A percentile compares a stretch with the other conserved stretches of the same genome.
phyloP scores from a whole-genome alignment of 1,284 basidiomycete species.

The Cryptococcus sp. region DNA sequence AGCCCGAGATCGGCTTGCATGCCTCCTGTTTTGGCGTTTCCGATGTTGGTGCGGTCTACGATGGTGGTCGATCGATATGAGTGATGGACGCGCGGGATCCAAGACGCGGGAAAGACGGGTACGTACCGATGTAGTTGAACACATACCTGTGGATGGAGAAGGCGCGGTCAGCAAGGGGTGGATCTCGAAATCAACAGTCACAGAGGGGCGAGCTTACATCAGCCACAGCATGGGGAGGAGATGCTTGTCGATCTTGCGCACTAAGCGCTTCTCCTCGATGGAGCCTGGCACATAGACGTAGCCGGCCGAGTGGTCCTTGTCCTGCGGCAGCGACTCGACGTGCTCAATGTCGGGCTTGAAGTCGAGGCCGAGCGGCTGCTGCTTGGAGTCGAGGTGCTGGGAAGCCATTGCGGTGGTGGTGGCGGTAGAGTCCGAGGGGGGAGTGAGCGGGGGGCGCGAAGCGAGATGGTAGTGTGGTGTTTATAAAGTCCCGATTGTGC shows the following conservation, averaged over 20 bases:
- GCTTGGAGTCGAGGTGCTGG: not conserved
- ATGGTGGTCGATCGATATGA: constrained; percentile 4
- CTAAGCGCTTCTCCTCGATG: constrained; percentile 42
- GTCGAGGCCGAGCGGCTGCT: not conserved
- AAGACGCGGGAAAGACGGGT: not conserved
- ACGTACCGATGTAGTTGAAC: constrained; percentile 16
- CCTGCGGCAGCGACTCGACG: constrained; percentile 3
- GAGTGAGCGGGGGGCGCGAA: not conserved
- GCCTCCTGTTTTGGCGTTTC: constrained; percentile 50
- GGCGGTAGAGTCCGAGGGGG: no score
- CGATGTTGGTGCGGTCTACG: constrained; percentile 48
- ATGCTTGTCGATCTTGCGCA: constrained; percentile 48
- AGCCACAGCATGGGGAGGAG: constrained; percentile 47
- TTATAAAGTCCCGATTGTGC: not conserved
- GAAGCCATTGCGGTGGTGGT: no score
- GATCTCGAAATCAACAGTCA: no score
- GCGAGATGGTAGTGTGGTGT: not conserved
- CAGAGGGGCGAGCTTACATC: constrained; percentile 26
- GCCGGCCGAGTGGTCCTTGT: not conserved
- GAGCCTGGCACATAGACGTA: constrained; percentile 35
- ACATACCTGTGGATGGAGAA: constrained; percentile 17
- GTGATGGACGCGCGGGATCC: no score
- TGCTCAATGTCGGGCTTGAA: constrained; percentile 11
- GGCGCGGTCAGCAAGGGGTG: no score
- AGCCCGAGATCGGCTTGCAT: constrained; percentile 47